A percentile compares a stretch with the other conserved stretches of the same genome.
phyloP scores from a whole-genome alignment of 2,329 filamentous ascomycete genomes.

The Corinectria fuckeliana region DNA sequence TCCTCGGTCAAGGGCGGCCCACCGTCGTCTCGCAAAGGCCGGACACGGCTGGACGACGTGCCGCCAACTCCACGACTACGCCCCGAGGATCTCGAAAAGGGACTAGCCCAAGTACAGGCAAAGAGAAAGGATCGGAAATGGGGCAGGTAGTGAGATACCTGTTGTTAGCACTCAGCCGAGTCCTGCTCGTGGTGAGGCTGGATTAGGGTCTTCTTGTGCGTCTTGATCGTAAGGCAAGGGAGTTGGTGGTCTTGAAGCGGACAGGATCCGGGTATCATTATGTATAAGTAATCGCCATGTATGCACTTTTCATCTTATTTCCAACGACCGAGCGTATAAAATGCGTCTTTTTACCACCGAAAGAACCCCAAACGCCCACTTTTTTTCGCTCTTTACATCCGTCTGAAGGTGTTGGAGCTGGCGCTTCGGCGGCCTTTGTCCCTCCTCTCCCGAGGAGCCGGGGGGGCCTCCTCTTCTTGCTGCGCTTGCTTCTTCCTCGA shows the following conservation, averaged over 20 bases:
- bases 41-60: conserved; percentile 59
- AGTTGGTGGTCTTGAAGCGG: conserved; percentile 29
- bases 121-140: conserved; percentile 44
- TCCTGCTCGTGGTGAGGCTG: not conserved
- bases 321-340: conserved; percentile 30
- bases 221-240: conserved; percentile 19
- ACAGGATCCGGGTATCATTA: conserved; percentile 42
- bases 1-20: conserved; percentile 62
- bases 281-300: conserved; percentile 38
- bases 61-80: conserved; percentile 64
- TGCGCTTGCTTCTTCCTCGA: conserved; percentile 58
- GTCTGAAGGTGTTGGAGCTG: conserved; percentile 76
- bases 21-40: conserved; percentile 43
- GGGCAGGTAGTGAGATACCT: conserved; percentile 22
- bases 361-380: conserved; percentile 33
- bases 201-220: not conserved
- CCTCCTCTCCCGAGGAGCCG: conserved; percentile 43
- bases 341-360: conserved; percentile 28
- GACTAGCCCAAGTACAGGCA: conserved; percentile 47
- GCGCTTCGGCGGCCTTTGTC: conserved; percentile 68
- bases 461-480: conserved; percentile 37
- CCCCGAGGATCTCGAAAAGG: conserved; percentile 67
- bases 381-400: conserved; percentile 56
- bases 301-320: conserved; percentile 32
- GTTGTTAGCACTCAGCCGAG: not conserved